phyloP scores from a whole-genome alignment of 1,284 basidiomycete genomes.

The Afroboletus lepidellus region DNA sequence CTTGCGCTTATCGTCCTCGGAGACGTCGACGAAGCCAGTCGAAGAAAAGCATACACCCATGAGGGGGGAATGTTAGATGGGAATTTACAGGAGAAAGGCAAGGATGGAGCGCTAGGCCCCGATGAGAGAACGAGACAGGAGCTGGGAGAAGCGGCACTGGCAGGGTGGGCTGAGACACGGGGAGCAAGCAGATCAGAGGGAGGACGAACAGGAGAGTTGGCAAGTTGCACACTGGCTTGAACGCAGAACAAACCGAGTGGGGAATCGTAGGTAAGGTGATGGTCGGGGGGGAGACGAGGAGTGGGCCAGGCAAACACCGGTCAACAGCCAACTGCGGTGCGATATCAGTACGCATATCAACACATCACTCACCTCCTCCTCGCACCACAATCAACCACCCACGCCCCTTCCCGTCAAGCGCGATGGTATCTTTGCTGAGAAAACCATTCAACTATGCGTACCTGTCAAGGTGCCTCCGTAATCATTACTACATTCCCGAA shows the following conservation, averaged over 20 bases:
- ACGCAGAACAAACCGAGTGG: constrained; percentile 21
- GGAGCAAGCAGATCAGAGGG: neutral
- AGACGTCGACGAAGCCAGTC: constrained; percentile 48
- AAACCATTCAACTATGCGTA: neutral
- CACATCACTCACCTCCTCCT: neutral
- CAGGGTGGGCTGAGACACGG: neutral
- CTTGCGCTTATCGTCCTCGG: constrained; percentile 60
- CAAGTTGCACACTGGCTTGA: constrained; percentile 17
- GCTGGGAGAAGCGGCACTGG: constrained; percentile 1
- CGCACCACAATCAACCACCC: neutral
- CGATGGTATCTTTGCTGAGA: constrained; percentile 7
- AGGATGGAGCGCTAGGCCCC: constrained; percentile 19
- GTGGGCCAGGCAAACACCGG: neutral
- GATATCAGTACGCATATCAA: constrained; percentile 1
- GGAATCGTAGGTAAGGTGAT: neutral
- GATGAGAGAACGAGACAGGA: neutral
- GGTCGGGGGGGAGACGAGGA: neutral
- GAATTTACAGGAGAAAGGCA: constrained; percentile 2
- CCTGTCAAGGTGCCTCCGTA: neutral
- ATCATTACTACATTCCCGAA: neutral
- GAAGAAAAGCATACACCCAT: constrained; percentile 83
- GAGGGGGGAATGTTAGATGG: constrained; percentile 3
- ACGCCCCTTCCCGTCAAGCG: neutral
- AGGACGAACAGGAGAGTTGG: neutral
- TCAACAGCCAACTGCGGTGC: neutral